Evolutionary conservation across 2,329 filamentous ascomycete genomes (phyloP), one percentile per base, ranked within the genome.

Genomic region (Cladobotryum protrusum): DNA sequence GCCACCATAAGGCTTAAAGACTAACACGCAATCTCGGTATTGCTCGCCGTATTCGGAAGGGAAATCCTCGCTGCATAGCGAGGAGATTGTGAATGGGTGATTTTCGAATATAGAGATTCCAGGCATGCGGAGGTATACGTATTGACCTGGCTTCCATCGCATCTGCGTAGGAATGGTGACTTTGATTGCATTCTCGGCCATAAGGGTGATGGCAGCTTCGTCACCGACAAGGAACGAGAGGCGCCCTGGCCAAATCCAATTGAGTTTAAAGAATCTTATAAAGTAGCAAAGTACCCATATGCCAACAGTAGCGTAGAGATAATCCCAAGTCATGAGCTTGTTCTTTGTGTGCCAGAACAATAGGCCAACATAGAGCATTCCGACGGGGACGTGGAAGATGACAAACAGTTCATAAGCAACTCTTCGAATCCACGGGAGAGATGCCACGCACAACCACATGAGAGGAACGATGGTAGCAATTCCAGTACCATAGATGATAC

Each of bases 291-390:
- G 58, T 1, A 78, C 71, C 84, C 90, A 93, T 54, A 96, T 89
- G 40, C 72, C 87, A 19, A 91, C 68, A 0, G 89, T 93, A 2
- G 88, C 82, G 61, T 82, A 95, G 2, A 97, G 79, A 62, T 96
- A 97, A 61, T 81, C 76, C 91, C 91, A 96, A 0, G 91, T 95
- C 48, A 84, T 85, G 35, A 96, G 78, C 58, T 87, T 95, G 68
- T 96, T 96, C 68, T 91, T 87, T 60, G 88, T 93, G 67, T 97
- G 92, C 92, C 92, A 97, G 71, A 97, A 95, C 24, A 97, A 76
- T 64, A 95, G 79, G 1, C 78, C 91, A 6, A 96, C 73, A 62
- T 93, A 95, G 13, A 87, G 73, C 36, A 91, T 79, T 1, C 89
- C 85, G 9, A 89, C 85, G 0, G 92, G 90, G 0, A 91, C 81